These are phyloP conservation scores for Kluyveromyces lactis DNA, from an alignment of 805 yeast genomes.

Conservation along the genomic window DNA sequence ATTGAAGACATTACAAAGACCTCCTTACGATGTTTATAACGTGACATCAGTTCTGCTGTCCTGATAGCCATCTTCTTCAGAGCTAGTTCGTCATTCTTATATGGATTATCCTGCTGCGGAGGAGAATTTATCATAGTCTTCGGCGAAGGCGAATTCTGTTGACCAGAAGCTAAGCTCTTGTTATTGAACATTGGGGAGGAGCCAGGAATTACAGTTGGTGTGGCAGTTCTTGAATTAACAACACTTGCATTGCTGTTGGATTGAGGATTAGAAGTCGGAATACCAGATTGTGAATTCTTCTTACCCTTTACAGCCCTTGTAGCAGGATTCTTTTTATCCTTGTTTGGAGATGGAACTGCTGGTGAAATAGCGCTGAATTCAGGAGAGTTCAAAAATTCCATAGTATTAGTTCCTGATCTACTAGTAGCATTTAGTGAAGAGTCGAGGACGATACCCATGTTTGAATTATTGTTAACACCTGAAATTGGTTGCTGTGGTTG, in stretches of 20 bases:
- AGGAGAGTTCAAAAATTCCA: constrained; percentile 18
- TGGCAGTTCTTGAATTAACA: constrained; percentile 10
- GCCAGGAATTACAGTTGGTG: constrained; percentile 10
- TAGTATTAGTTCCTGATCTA: constrained; percentile 8
- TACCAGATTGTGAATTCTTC: constrained; percentile 2
- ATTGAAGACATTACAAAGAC: constrained; percentile 22
- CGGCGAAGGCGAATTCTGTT: constrained; percentile 8
- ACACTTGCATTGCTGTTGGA: constrained; percentile 3
- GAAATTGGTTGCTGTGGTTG: constrained; percentile 10
- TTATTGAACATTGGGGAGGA: constrained; percentile 8
- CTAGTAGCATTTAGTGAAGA: constrained; percentile 8
- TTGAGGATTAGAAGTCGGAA: constrained; percentile 1
- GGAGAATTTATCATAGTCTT: constrained; percentile 8
- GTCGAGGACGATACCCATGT: constrained; percentile 11
- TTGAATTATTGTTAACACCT: constrained; percentile 12
- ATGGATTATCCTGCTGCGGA: constrained; percentile 18
- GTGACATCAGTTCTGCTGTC: constrained; percentile 26
- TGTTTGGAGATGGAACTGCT: constrained; percentile 8
- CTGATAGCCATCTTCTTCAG: constrained; percentile 21
- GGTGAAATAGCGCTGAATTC: constrained; percentile 7
- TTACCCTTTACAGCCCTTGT: constrained; percentile 4
- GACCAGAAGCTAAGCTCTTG: constrained; percentile 3
- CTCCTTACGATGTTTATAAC: constrained; percentile 29
- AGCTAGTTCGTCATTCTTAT: constrained; percentile 25
- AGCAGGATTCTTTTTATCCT: constrained; percentile 8